Percentiles rank a stretch among this genome's conserved stretches.
These are phyloP conservation scores for Cryptosporidium sp. DNA, from an alignment of 169 alveolate species.

Conservation along the genomic window DNA sequence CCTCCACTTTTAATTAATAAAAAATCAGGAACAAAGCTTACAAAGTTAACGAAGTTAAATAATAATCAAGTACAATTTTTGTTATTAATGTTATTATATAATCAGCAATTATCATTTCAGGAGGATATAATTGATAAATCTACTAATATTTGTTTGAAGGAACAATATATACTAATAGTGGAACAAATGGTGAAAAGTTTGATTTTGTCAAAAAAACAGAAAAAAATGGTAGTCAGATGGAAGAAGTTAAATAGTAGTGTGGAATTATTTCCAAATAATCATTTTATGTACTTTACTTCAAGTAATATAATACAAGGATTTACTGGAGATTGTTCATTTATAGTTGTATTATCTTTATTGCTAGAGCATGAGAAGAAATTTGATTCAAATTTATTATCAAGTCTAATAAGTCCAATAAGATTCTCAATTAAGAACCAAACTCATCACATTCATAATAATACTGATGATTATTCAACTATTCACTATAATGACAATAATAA, in stretches of 20 bases:
- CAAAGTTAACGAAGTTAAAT: slow-evolving; percentile 21
- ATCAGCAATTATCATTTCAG: slow-evolving; percentile 8
- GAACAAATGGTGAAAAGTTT: slow-evolving; percentile 17
- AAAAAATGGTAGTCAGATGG: slow-evolving; percentile 75
- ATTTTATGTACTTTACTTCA: slow-evolving; percentile 71
- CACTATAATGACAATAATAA: background rate
- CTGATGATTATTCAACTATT: background rate
- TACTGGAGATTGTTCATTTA: slow-evolving; percentile 94
- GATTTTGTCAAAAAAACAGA: slow-evolving; percentile 77
- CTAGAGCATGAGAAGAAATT: slow-evolving; percentile 88
- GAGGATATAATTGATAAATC: background rate
- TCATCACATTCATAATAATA: background rate
- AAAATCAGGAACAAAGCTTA: background rate
- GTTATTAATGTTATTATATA: slow-evolving; percentile 24
- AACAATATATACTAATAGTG: slow-evolving; percentile 12
- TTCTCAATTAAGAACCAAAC: slow-evolving; percentile 4
- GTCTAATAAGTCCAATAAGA: slow-evolving; percentile 79
- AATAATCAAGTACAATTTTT: slow-evolving; percentile 8
- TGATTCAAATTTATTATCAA: slow-evolving; percentile 84
- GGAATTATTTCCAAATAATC: slow-evolving; percentile 40
- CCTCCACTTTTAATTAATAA: slow-evolving; percentile 42
- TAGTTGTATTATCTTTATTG: slow-evolving; percentile 88
- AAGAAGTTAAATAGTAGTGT: slow-evolving; percentile 76
- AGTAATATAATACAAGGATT: slow-evolving; percentile 87
- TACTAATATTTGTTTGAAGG: background rate